Conservation (phyloP, 257 asterid genomes). For the Vinca minor region DNA sequence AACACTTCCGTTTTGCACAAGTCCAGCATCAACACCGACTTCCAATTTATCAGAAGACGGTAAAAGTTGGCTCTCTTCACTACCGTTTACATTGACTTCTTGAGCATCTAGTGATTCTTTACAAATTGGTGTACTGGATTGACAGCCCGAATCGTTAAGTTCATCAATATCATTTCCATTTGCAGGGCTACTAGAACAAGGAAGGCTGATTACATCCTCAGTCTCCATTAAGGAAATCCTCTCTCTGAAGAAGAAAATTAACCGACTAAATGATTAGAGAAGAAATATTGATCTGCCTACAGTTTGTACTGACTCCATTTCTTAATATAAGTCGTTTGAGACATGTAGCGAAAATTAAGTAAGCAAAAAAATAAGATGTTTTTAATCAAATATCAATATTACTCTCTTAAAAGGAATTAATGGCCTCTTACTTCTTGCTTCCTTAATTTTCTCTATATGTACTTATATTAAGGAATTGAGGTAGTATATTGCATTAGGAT, state of each 20-base stretch:
- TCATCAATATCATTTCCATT: conserved; percentile 31
- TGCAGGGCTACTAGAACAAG: conserved; percentile 38
- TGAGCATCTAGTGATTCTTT: conserved; percentile 22
- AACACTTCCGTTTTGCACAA: conserved; percentile 33
- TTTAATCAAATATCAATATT: too few relatives aligned
- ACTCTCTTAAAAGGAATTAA: too few relatives aligned
- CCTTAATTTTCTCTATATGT: too few relatives aligned
- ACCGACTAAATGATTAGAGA: neutral
- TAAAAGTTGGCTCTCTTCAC: conserved; percentile 33
- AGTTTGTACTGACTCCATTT: too few relatives aligned
- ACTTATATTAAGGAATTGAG: neutral
- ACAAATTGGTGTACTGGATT: conserved; percentile 23
- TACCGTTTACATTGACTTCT: conserved; percentile 28
- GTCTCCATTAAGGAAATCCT: conserved; percentile 38
- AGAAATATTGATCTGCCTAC: neutral
- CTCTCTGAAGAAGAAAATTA: conserved; percentile 6
- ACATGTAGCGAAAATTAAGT: too few relatives aligned
- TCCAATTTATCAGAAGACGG: conserved; percentile 23
- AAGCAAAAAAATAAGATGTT: too few relatives aligned
- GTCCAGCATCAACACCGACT: conserved; percentile 24
- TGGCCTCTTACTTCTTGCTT: too few relatives aligned
- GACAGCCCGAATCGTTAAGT: conserved; percentile 22
- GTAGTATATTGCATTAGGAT: too few relatives aligned
- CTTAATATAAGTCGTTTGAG: too few relatives aligned
- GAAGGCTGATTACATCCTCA: conserved; percentile 42